Percentiles rank a stretch among this genome's conserved stretches.
Evolutionary conservation across 495 filamentous ascomycete genomes (phyloP).

Genomic region (Neurospora sp.): DNA sequence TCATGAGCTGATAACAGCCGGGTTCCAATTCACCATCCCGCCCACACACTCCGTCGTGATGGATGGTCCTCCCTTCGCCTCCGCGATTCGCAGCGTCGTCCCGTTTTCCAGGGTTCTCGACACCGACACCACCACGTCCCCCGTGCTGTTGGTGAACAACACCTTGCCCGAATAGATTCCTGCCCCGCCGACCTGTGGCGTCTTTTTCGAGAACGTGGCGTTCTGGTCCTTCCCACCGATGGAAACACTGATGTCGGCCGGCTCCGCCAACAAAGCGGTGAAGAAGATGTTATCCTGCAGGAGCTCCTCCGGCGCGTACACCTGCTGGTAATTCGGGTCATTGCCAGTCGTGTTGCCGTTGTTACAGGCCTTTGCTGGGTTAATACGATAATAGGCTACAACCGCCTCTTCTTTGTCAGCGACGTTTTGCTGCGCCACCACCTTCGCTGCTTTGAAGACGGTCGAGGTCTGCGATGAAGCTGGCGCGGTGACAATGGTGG

Average conservation of each 20-base stretch:
- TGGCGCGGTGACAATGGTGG: neutral
- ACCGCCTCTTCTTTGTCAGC: constrained; percentile 1
- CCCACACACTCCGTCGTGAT: neutral
- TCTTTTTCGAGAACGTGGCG: constrained; percentile 1
- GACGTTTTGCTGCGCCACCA: neutral
- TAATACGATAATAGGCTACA: constrained; percentile 10
- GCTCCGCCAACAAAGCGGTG: constrained; percentile 11
- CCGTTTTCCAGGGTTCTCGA: neutral
- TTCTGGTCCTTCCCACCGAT: constrained; percentile 10
- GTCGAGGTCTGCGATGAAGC: neutral
- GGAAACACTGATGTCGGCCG: constrained; percentile 7
- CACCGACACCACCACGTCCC: constrained; percentile 13
- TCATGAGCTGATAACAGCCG: neutral
- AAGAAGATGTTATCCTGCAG: constrained; percentile 16
- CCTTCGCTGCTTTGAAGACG: neutral
- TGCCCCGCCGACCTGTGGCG: constrained; percentile 1
- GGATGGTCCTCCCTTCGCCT: neutral
- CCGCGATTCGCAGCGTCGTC: neutral
- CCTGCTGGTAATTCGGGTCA: constrained; percentile 6
- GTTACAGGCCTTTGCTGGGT: constrained; percentile 12
- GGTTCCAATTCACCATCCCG: neutral
- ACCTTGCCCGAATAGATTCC: constrained; percentile 16
- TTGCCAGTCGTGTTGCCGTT: constrained; percentile 13
- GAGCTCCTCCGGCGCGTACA: constrained; percentile 4
- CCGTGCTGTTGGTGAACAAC: constrained; percentile 8